These are phyloP conservation scores for Wickerhamomyces sydowiorum DNA, from an alignment of 805 yeast genomes.

Conservation along the genomic window DNA sequence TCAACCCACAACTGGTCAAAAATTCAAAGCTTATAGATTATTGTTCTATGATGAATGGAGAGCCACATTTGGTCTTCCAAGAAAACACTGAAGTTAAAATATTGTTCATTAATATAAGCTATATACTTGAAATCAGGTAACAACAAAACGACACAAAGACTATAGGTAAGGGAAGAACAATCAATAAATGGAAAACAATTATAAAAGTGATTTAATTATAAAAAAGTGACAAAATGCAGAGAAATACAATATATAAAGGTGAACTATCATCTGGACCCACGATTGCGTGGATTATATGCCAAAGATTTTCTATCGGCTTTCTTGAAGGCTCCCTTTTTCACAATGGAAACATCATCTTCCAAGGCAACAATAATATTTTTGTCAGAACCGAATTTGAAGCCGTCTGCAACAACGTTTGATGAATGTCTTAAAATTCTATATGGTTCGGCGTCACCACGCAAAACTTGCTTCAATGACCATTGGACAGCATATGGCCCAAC, in stretches of 20 bases:
- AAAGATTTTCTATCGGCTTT: constrained; percentile 47
- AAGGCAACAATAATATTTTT: constrained; percentile 67
- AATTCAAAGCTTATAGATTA: constrained; percentile 52
- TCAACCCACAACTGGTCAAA: constrained; percentile 49
- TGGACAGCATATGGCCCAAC: constrained; percentile 78
- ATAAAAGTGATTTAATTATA: too few relatives aligned
- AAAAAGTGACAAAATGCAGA: not conserved
- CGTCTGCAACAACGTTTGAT: constrained; percentile 64
- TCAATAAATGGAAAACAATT: not conserved
- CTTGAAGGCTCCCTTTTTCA: constrained; percentile 51
- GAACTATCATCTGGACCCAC: constrained; percentile 1
- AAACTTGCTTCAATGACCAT: constrained; percentile 66
- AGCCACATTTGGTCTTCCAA: constrained; percentile 42
- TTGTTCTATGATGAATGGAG: constrained; percentile 60
- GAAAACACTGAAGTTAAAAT: constrained; percentile 10
- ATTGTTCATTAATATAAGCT: constrained; percentile 1
- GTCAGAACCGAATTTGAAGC: constrained; percentile 70
- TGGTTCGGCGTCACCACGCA: constrained; percentile 46
- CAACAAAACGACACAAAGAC: not conserved
- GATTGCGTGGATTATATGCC: constrained; percentile 20
- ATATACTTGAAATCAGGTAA: not conserved
- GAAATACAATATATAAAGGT: not conserved
- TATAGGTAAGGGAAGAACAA: not conserved
- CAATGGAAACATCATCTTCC: constrained; percentile 72
- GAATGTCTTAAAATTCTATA: constrained; percentile 61